Evolutionary conservation across 169 alveolate species (phyloP).

Genomic region (Sarcocystis neurona): DNA sequence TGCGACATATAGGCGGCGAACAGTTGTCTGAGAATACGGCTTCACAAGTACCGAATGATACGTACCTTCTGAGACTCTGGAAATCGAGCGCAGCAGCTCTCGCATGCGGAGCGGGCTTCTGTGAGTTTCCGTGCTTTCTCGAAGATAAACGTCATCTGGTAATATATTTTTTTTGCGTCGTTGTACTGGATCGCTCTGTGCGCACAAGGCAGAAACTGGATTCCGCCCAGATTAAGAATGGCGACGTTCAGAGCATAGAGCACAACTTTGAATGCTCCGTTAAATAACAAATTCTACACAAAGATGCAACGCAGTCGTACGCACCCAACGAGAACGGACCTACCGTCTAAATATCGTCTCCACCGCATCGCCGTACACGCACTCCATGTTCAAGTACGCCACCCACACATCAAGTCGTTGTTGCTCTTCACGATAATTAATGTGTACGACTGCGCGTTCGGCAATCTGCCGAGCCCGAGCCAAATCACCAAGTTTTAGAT

Average conservation of each 20-base stretch:
- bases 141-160: constrained; percentile 61
- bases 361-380: constrained; percentile 67
- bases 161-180: constrained; percentile 39
- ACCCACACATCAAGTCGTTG: constrained; percentile 77
- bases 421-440: constrained; percentile 66
- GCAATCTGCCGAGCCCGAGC: constrained; percentile 74
- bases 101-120: constrained; percentile 46
- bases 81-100: constrained; percentile 60
- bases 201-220: no score
- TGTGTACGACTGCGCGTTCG: constrained; percentile 73
- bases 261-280: not conserved
- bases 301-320: not conserved
- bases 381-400: constrained; percentile 76
- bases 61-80: constrained; percentile 68
- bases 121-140: constrained; percentile 57
- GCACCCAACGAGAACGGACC: constrained; percentile 25
- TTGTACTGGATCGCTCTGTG: constrained; percentile 45
- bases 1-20: not conserved
- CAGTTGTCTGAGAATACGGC: no score
- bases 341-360: constrained; percentile 43
- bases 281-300: not conserved
- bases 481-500: constrained; percentile 70
- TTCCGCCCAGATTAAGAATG: not conserved
- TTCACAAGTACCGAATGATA: no score
- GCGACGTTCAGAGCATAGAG: not conserved